Percentiles rank a stretch among this genome's conserved stretches.
Conservation (phyloP, 768 basidiomycete genomes). For the Rhizopogon salebrosus region DNA sequence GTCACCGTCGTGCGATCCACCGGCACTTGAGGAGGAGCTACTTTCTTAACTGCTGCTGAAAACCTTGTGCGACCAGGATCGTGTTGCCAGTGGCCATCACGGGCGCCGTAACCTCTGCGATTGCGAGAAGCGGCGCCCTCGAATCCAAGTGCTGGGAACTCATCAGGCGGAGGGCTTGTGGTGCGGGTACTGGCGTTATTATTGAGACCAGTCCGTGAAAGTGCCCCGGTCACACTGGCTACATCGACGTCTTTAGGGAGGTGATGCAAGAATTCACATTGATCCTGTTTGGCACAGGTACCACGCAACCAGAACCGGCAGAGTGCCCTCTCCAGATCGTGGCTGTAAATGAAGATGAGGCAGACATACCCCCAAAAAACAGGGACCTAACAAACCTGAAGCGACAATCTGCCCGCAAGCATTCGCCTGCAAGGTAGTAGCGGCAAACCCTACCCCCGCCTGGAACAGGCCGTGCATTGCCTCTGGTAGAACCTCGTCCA, state of each 20-base stretch:
- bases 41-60: conserved; percentile 83
- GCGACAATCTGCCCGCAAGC: conserved; percentile 91
- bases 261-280: conserved; percentile 94
- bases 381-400: conserved; percentile 68
- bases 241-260: conserved; percentile 85
- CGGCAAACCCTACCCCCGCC: conserved; percentile 84
- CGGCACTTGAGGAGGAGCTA: conserved; percentile 25
- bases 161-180: conserved; percentile 35
- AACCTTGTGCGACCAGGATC: conserved; percentile 91
- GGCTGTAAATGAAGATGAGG: conserved; percentile 42
- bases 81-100: conserved; percentile 39
- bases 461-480: conserved; percentile 29
- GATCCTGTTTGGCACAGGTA: conserved; percentile 93
- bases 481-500: conserved; percentile 17
- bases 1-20: conserved; percentile 38
- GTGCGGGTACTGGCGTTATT: conserved; percentile 31
- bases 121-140: conserved; percentile 36
- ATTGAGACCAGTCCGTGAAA: conserved; percentile 61
- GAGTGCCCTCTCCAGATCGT: conserved; percentile 89
- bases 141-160: conserved; percentile 67
- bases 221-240: conserved; percentile 57
- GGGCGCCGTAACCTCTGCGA: conserved; percentile 36
- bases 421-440: conserved; percentile 96
- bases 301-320: conserved; percentile 98
- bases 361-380: background rate